A percentile compares a stretch with the other conserved stretches of the same genome.
Conservation (phyloP, 371 early-diverging fungal species). For the Gilbertella persicaria region DNA sequence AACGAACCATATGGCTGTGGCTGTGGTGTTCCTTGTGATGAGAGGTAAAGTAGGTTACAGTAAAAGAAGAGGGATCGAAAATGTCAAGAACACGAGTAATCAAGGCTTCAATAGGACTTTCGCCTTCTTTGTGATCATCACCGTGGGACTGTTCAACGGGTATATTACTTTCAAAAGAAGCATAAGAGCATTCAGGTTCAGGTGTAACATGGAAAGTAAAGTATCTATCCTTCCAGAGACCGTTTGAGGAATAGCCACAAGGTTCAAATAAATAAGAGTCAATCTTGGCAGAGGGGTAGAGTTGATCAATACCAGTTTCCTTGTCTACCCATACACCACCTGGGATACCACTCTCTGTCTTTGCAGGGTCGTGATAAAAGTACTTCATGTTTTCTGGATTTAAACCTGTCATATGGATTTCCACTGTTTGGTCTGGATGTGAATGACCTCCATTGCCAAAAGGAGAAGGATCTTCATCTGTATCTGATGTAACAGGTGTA, state of each 20-base stretch:
- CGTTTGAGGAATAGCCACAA: conserved; percentile 94
- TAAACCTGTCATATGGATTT: conserved; percentile 92
- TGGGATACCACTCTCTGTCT: conserved; percentile 48
- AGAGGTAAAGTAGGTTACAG: conserved; percentile 81
- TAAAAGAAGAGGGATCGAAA: conserved; percentile 82
- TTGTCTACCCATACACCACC: conserved; percentile 70
- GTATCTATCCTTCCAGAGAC: conserved; percentile 78
- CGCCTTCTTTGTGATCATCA: conserved; percentile 26
- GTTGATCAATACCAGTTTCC: conserved; percentile 70
- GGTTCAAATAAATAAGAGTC: conserved; percentile 91
- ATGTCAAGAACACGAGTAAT: conserved; percentile 75
- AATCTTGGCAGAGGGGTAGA: conserved; percentile 74
- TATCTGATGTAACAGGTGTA: conserved; percentile 33
- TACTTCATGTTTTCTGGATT: conserved; percentile 71
- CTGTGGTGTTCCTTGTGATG: conserved; percentile 44
- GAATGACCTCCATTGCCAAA: conserved; percentile 44
- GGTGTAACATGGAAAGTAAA: conserved; percentile 99
- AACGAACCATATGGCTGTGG: conserved; percentile 39
- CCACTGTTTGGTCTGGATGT: conserved; percentile 83
- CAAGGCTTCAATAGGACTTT: conserved; percentile 53
- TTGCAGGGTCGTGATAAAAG: conserved; percentile 60
- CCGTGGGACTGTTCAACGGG: conserved; percentile 53
- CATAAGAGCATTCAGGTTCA: conserved; percentile 95
- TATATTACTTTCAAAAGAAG: conserved; percentile 93
- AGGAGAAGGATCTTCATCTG: conserved; percentile 39